Percentiles rank a stretch among this genome's conserved stretches.
phyloP scores from a whole-genome alignment of 441 rosid genomes.

The Gossypium schwendimanii region DNA sequence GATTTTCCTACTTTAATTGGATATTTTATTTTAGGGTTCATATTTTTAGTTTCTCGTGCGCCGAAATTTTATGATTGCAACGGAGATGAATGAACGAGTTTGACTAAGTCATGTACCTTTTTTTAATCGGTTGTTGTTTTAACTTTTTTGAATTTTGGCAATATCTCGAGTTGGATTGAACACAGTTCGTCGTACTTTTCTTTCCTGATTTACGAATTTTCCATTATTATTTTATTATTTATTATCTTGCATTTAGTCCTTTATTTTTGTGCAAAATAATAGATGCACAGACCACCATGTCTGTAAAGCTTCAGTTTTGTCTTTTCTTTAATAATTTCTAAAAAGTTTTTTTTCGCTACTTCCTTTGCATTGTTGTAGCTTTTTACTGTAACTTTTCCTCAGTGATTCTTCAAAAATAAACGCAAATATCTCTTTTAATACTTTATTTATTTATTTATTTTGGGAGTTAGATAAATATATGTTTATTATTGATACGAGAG shows the following conservation, averaged over 20 bases:
- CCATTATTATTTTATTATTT: conserved; percentile 22
- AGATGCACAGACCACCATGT: conserved; percentile 36
- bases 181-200: conserved; percentile 16
- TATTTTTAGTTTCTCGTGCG: conserved; percentile 48
- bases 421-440: background rate
- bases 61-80: conserved; percentile 25
- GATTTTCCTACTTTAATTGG: background rate
- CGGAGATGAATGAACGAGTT: conserved; percentile 32
- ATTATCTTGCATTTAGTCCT: conserved; percentile 29
- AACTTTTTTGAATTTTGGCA: conserved; percentile 23
- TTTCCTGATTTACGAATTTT: conserved; percentile 18
- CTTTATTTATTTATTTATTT: background rate
- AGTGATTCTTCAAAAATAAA: conserved; percentile 20
- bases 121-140: conserved; percentile 24
- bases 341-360: conserved; percentile 25
- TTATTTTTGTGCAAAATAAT: conserved; percentile 26
- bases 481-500: conserved; percentile 15
- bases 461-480: background rate
- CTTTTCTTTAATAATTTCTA: conserved; percentile 26
- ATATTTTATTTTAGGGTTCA: conserved; percentile 5
- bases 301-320: conserved; percentile 48
- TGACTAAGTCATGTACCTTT: conserved; percentile 42
- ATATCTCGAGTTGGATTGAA: conserved; percentile 22
- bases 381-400: conserved; percentile 32
- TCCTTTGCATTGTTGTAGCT: conserved; percentile 10